Percentiles rank a stretch among this genome's conserved stretches.
These are phyloP conservation scores for Cercospora brassicicola DNA, from an alignment of 2,329 filamentous ascomycete genomes.

Conservation along the genomic window DNA sequence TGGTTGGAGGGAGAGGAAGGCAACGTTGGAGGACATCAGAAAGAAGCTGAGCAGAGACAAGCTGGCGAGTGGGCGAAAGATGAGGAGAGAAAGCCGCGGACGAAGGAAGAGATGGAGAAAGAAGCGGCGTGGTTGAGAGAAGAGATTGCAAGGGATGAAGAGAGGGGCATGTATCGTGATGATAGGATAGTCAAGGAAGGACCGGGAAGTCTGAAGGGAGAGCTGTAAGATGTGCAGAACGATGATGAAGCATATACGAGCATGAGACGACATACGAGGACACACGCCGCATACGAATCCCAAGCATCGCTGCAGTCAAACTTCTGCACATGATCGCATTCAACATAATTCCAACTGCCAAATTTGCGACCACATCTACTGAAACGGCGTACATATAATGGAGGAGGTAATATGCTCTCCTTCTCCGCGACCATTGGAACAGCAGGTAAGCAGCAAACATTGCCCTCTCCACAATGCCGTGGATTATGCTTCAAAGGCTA, in stretches of 20 bases:
- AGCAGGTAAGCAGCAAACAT: not conserved
- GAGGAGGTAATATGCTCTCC: not conserved
- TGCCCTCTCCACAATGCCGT: not conserved
- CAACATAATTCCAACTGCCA: not conserved
- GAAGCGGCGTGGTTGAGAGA: conserved; percentile 70
- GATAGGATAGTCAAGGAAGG: conserved; percentile 1
- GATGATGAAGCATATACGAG: not conserved
- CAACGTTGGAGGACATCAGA: conserved; percentile 71
- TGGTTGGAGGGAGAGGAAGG: conserved; percentile 82
- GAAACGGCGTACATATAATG: not conserved
- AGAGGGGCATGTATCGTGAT: not conserved
- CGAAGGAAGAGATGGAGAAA: conserved; percentile 71
- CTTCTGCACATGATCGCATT: not conserved
- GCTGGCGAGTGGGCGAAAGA: conserved; percentile 63
- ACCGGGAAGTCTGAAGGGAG: not conserved
- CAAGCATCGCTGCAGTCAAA: not conserved
- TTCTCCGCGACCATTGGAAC: not conserved
- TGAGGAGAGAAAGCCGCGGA: conserved; percentile 63
- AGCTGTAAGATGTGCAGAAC: not conserved
- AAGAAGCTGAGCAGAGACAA: conserved; percentile 55
- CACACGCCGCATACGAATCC: not conserved
- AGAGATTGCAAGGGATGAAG: conserved; percentile 52
- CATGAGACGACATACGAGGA: not conserved
- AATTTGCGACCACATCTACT: not conserved
- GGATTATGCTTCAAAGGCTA: conserved; percentile 1